These are phyloP conservation scores for Amanita muscaria DNA, from an alignment of 768 basidiomycete species.

Conservation along the genomic window DNA sequence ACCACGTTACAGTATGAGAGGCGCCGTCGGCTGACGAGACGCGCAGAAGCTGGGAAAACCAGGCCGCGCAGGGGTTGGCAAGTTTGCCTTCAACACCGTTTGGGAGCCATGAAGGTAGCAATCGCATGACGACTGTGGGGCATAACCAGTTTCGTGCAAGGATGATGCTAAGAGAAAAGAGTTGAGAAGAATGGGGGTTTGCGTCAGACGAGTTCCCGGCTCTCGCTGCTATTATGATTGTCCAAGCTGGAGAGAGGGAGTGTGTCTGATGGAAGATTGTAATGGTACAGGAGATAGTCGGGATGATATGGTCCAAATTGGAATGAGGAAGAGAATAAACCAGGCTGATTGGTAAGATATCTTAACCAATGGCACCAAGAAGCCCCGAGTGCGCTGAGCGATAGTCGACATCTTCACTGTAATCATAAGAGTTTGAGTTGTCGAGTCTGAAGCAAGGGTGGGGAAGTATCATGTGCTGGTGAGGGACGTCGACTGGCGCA, in stretches of 20 bases:
- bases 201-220: constrained; percentile 39
- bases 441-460: constrained; percentile 62
- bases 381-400: constrained; percentile 43
- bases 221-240: not conserved
- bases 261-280: constrained; percentile 36
- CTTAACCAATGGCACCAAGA: constrained; percentile 34
- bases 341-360: constrained; percentile 15
- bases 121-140: constrained; percentile 72
- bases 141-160: constrained; percentile 85
- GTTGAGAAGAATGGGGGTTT: constrained; percentile 62
- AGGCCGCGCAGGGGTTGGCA: constrained; percentile 3
- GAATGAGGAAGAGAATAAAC: constrained; percentile 25
- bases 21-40: constrained; percentile 39
- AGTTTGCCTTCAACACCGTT: not conserved
- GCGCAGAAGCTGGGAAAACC: constrained; percentile 72
- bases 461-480: constrained; percentile 56
- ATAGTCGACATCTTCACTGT: constrained; percentile 34
- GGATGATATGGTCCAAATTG: constrained; percentile 62
- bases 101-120: constrained; percentile 34
- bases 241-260: constrained; percentile 38
- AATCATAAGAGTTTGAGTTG: constrained; percentile 50
- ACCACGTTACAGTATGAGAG: constrained; percentile 31
- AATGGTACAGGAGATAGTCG: constrained; percentile 54
- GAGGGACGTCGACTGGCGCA: constrained; percentile 68
- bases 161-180: constrained; percentile 76